These are phyloP conservation scores for Apium graveolens DNA, from an alignment of 129 eudicot genomes.

Conservation along the genomic window DNA sequence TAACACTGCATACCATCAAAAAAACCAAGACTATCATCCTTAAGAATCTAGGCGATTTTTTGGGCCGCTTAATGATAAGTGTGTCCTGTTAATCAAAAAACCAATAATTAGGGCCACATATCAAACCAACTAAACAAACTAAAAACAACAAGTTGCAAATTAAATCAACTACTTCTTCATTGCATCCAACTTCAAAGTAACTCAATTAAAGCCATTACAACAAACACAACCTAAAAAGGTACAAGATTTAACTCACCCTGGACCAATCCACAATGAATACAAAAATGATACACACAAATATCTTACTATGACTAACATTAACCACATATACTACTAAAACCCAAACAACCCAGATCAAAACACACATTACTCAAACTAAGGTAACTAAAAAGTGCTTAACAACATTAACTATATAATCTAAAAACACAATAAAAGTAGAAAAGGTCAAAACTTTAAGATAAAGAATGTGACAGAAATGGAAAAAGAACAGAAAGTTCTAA, in stretches of 20 bases:
- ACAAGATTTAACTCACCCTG: background rate
- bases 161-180: background rate
- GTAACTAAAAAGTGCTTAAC: background rate
- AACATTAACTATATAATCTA: background rate
- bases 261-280: background rate
- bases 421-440: background rate
- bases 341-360: conserved; percentile 3
- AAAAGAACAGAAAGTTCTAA: conserved; percentile 11
- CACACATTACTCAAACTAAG: background rate
- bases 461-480: background rate
- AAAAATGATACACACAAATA: background rate
- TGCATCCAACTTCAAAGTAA: background rate
- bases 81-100: conserved; percentile 27
- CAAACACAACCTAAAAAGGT: background rate
- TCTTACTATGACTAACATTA: background rate
- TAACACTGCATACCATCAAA: conserved; percentile 36
- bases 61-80: conserved; percentile 33
- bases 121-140: background rate
- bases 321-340: background rate
- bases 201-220: background rate
- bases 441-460: background rate
- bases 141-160: background rate
- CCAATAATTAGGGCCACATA: background rate
- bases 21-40: conserved; percentile 34
- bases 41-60: conserved; percentile 32